Evolutionary conservation across 352 stramenopile species (phyloP).

Genomic region (Peronospora destructor): DNA sequence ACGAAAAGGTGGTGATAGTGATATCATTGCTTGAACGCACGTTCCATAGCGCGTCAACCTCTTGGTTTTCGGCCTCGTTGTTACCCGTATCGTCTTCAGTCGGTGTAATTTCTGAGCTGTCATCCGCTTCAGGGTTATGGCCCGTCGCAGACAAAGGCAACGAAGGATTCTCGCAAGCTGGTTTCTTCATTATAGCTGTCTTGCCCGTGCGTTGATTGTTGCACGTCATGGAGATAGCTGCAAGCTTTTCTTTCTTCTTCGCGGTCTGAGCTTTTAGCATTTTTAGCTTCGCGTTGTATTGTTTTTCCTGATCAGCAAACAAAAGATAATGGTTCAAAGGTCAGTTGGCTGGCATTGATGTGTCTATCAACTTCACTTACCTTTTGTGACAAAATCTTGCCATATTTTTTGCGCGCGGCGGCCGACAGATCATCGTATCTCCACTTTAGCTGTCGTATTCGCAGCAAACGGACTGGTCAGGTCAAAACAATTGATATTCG

Average conservation of each 20-base stretch:
- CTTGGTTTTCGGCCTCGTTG: slow-evolving; percentile 1
- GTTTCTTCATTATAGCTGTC: slow-evolving; percentile 1
- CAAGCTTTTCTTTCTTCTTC: slow-evolving; percentile 7
- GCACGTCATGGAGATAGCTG: not conserved
- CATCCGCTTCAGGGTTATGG: not conserved
- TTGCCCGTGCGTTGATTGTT: not conserved
- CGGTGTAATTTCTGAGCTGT: not conserved
- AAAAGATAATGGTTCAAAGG: not conserved
- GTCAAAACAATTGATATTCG: not conserved
- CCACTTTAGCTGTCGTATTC: slow-evolving; percentile 19
- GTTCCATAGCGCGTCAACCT: slow-evolving; percentile 3
- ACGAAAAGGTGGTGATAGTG: slow-evolving; percentile 28
- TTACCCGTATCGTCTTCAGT: not conserved
- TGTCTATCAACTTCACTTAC: slow-evolving; percentile 11
- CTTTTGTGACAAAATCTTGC: slow-evolving; percentile 23
- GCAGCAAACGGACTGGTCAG: slow-evolving; percentile 2
- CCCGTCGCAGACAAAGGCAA: slow-evolving; percentile 1
- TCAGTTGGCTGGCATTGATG: slow-evolving; percentile 16
- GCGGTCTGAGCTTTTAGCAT: slow-evolving; percentile 4
- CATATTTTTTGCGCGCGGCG: slow-evolving; percentile 18
- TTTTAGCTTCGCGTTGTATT: slow-evolving; percentile 21
- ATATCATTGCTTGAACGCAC: not conserved
- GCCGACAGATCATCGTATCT: slow-evolving; percentile 14
- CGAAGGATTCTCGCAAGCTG: not conserved
- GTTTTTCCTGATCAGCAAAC: slow-evolving; percentile 10